A percentile compares a stretch with the other conserved stretches of the same genome.
Evolutionary conservation across 1,139 yeast genomes (phyloP).

Genomic region (Pichia sp.): DNA sequence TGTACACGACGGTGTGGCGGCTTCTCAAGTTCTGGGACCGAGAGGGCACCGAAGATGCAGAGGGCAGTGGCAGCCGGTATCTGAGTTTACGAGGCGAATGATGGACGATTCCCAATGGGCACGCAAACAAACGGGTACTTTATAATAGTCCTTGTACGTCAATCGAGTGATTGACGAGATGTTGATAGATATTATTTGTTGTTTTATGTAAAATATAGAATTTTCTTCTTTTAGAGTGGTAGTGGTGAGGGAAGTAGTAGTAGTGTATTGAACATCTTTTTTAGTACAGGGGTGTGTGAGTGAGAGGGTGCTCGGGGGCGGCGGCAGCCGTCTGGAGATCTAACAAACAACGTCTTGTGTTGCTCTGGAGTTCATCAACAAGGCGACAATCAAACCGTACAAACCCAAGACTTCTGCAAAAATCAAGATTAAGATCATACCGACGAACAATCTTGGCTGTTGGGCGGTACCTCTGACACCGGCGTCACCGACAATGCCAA

Average conservation of each 20-base stretch:
- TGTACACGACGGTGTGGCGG: conserved; percentile 4
- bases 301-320: background rate
- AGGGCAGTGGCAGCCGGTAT: background rate
- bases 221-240: background rate
- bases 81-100: background rate
- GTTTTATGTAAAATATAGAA: background rate
- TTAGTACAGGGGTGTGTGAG: background rate
- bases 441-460: conserved; percentile 95
- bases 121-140: background rate
- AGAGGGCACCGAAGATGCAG: background rate
- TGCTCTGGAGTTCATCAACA: conserved; percentile 95
- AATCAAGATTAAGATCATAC: conserved; percentile 94
- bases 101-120: background rate
- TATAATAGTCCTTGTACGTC: background rate
- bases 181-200: background rate
- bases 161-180: background rate
- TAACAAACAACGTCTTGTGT: conserved; percentile 84
- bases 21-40: conserved; percentile 4
- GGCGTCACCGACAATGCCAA: conserved; percentile 98
- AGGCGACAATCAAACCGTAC: conserved; percentile 96
- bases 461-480: conserved; percentile 97
- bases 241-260: no score
- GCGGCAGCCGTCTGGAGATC: conserved; percentile 14
- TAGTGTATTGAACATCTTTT: background rate
- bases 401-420: conserved; percentile 98